phyloP scores from a whole-genome alignment of 2,329 filamentous ascomycete genomes.

The Camillea tinctor region DNA sequence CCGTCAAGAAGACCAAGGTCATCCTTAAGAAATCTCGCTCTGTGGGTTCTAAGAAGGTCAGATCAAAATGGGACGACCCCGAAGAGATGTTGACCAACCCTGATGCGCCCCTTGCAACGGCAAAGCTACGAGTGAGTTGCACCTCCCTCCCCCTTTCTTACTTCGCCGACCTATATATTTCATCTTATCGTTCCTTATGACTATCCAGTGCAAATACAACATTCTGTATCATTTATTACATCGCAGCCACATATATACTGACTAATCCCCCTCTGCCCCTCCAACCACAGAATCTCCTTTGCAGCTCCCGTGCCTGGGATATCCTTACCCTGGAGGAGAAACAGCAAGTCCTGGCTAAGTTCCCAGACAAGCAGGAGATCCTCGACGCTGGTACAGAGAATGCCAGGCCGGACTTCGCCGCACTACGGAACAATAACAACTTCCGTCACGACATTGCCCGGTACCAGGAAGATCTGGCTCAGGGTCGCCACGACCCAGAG shows the following conservation, averaged over 20 bases:
- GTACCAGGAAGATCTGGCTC: slow-evolving; percentile 45
- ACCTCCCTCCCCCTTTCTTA: neutral
- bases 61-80: slow-evolving; percentile 29
- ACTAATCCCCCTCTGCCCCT: neutral
- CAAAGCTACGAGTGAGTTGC: slow-evolving; percentile 36
- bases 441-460: slow-evolving; percentile 47
- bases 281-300: slow-evolving; percentile 37
- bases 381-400: slow-evolving; percentile 33
- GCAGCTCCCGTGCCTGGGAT: slow-evolving; percentile 39
- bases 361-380: slow-evolving; percentile 39
- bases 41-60: slow-evolving; percentile 24
- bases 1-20: slow-evolving; percentile 25
- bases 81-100: slow-evolving; percentile 37
- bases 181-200: slow-evolving; percentile 1
- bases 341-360: slow-evolving; percentile 34
- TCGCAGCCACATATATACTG: too few relatives aligned
- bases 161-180: too few relatives aligned
- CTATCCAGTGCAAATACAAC: slow-evolving; percentile 1
- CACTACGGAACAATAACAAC: slow-evolving; percentile 46
- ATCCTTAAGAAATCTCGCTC: slow-evolving; percentile 25
- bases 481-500: slow-evolving; percentile 50
- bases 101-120: slow-evolving; percentile 34
- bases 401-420: slow-evolving; percentile 41
- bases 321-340: slow-evolving; percentile 34
- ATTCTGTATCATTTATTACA: neutral